Percentiles rank a stretch among this genome's conserved stretches.
Conservation (phyloP, 805 yeast species). For the Ogataea nonfermentans region DNA sequence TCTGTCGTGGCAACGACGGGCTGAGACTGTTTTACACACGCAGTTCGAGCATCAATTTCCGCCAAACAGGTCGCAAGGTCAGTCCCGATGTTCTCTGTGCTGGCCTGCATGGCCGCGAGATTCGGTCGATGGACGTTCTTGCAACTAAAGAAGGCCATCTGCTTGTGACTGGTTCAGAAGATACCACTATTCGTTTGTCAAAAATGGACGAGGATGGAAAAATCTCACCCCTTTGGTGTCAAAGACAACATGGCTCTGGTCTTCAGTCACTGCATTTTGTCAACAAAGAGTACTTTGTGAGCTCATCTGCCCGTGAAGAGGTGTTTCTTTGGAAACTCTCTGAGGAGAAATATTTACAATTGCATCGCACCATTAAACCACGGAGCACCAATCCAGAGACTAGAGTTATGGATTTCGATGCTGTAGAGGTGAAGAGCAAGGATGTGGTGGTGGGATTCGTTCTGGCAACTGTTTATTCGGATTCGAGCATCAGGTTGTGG, state of each 20-base stretch:
- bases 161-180: conserved; percentile 83
- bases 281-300: conserved; percentile 44
- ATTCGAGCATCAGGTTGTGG: conserved; percentile 74
- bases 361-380: conserved; percentile 55
- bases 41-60: conserved; percentile 47
- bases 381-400: conserved; percentile 67
- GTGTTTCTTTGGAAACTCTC: conserved; percentile 72
- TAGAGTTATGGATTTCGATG: conserved; percentile 83
- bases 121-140: conserved; percentile 66
- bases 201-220: conserved; percentile 40
- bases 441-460: conserved; percentile 41
- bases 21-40: conserved; percentile 58
- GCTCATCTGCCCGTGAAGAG: conserved; percentile 87
- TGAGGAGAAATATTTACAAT: conserved; percentile 38
- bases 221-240: conserved; percentile 52
- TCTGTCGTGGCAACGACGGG: conserved; percentile 29
- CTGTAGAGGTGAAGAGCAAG: conserved; percentile 35
- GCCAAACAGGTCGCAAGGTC: conserved; percentile 28
- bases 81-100: conserved; percentile 37
- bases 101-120: conserved; percentile 92
- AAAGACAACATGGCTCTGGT: conserved; percentile 86
- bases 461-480: conserved; percentile 76
- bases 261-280: conserved; percentile 71
- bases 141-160: conserved; percentile 36
- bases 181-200: conserved; percentile 71